Base-by-base conservation (phyloP, 2,329 filamentous ascomycete species). In the Exserohilum rostratum region DNA sequence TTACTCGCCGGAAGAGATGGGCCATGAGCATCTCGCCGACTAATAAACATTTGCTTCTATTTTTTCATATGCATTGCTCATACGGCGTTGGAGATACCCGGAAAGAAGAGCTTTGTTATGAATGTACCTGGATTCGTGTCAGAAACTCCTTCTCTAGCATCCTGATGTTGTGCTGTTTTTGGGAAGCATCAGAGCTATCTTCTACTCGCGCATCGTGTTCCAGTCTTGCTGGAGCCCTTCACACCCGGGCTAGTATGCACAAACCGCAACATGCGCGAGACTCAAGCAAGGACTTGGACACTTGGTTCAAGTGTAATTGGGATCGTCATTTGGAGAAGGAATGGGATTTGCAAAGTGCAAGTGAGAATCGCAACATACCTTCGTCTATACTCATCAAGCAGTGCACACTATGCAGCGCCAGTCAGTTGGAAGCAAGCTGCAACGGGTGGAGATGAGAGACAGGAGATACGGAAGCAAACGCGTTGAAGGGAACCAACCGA, bases 271-370 rank as follows among this genome's bases (percentile, higher is more conserved):
- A 43, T 49, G 33, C 15, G 22, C 22, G n/a, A 31, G 42, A 25
- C 27, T 44, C 31, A 45, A 42, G 25, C 13, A 29, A 7, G 33
- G 15, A 37, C 17, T 31, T 40, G 12, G 46, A 39, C 22, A 55
- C 55, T 60, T 45, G 55, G 57, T 52, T 60, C 57, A 60, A 60
- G 57, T 60, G 55, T 60, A 60, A 55, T 52, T 39, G 30, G 45
- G 31, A 46, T 60, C 57, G 51, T 60, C 57, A 60, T 51, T 7
- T 49, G 15, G 7, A 17, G 20, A 27, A 15, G 29, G 35, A 12
- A 31, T 11, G n/a, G n/a, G n/a, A n/a, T n/a, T n/a, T 30, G 2
- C 6, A 13, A 11, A 37, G 7, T 17, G 22, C 15, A n/a, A 30
- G n/a, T 18, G 12, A 25, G 18, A 5, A 17, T 17, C 27, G 22